Evolutionary conservation across 768 basidiomycete species (phyloP), one percentile per base, ranked within the genome.

Genomic region (Serendipita sp.): DNA sequence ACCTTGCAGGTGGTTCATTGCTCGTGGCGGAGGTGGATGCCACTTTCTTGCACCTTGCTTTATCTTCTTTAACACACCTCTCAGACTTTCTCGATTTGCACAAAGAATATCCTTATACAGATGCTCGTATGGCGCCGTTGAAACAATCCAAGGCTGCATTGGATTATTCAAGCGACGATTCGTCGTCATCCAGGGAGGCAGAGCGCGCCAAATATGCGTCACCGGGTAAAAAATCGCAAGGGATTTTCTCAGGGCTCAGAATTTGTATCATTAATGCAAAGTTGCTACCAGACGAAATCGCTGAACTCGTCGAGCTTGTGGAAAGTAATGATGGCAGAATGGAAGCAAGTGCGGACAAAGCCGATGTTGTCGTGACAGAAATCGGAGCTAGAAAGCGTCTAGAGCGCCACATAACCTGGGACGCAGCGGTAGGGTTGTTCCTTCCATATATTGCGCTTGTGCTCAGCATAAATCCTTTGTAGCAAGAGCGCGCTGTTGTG

Each of bases 371-470:
- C 44, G 69, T 91, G 64, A 87, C 88, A 3, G 79, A 75, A 16
- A 76, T 89, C 31, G 77, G 71, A 37, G 89, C 88, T 82, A 77
- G 77, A 67, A 79, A 79, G 66, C 79, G 89, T 1, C 74, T 91
- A 0, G 83, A 88, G 72, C 76, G 88, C 58, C 87, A 90, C 72
- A 62, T 91, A 13, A 69, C 77, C 34, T 85, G 85, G 85, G 73
- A 76, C 1, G 68, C 83, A 37, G 84, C 86, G 31, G 88, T 88
- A 70, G 71, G 85, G 76, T 52, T 37, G 31, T 13, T 13, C 45
- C 40, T 52, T 29, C 55, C 55, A 60, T 34, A 40, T 40, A 40
- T 2, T 40, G 37, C 31, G 16, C 31, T 34, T 10, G 10, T 11
- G 48, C 18, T 60, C 27, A 36, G 31, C 55, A 60, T 36, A 36